Percentiles rank a stretch among this genome's conserved stretches.
phyloP scores from a whole-genome alignment of 2,329 filamentous ascomycete species.

The Clonostachys rhizophaga region DNA sequence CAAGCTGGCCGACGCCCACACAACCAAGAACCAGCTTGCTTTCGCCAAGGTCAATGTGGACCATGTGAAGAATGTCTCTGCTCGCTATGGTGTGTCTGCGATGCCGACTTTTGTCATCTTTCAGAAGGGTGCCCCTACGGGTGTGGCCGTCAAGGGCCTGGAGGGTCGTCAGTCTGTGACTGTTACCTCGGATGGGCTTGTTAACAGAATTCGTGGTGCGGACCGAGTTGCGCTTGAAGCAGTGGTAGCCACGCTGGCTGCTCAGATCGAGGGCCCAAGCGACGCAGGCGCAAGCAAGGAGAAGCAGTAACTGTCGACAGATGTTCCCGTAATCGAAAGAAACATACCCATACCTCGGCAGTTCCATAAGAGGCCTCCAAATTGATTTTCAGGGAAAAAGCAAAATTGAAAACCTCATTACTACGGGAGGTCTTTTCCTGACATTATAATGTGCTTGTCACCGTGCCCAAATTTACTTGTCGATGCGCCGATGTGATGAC shows the following conservation, averaged over 20 bases:
- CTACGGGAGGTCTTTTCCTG: too few relatives aligned
- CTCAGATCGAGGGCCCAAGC: too few relatives aligned
- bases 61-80: constrained; percentile 67
- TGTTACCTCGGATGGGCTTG: constrained; percentile 14
- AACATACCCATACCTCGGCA: too few relatives aligned
- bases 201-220: constrained; percentile 20
- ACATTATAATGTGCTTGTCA: too few relatives aligned
- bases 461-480: too few relatives aligned
- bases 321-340: too few relatives aligned
- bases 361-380: too few relatives aligned
- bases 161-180: constrained; percentile 10
- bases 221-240: constrained; percentile 17
- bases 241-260: constrained; percentile 7
- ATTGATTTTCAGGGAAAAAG: too few relatives aligned
- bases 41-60: constrained; percentile 95
- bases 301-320: too few relatives aligned
- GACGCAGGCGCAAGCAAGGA: too few relatives aligned
- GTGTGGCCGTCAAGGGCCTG: constrained; percentile 13
- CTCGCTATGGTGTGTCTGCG: constrained; percentile 74
- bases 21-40: constrained; percentile 45
- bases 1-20: constrained; percentile 16
- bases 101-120: constrained; percentile 94
- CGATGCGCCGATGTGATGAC: too few relatives aligned
- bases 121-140: constrained; percentile 57
- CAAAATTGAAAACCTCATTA: too few relatives aligned